phyloP scores from a whole-genome alignment of 192 early-diverging fungal genomes.

The Rhizoclosmatium globosum region DNA sequence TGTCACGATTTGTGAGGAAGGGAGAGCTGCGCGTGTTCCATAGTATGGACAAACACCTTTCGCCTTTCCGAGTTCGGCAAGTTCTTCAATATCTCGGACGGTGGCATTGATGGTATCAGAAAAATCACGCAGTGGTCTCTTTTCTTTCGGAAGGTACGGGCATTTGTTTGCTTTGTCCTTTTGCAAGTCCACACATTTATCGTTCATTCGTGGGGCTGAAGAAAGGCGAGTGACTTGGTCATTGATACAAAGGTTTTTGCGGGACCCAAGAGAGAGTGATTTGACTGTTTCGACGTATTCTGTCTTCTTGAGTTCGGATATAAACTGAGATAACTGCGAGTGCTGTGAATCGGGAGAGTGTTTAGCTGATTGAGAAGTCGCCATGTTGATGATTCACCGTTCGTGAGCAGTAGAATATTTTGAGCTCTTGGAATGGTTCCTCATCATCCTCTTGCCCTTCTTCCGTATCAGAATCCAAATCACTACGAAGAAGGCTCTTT shows the following conservation, averaged over 20 bases:
- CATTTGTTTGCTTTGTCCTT: constrained; percentile 61
- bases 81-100: constrained; percentile 85
- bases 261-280: constrained; percentile 79
- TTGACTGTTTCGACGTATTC: constrained; percentile 65
- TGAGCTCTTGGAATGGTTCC: constrained; percentile 64
- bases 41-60: constrained; percentile 83
- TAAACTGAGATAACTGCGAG: constrained; percentile 91
- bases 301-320: constrained; percentile 86
- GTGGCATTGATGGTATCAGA: constrained; percentile 44
- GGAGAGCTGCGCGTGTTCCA: constrained; percentile 68
- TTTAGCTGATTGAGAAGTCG: background rate
- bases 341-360: constrained; percentile 60
- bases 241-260: constrained; percentile 87
- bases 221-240: constrained; percentile 64
- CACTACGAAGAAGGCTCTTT: background rate
- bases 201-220: constrained; percentile 69
- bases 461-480: constrained; percentile 14
- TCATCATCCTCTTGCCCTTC: constrained; percentile 37
- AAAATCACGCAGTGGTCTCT: constrained; percentile 64
- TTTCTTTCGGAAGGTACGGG: constrained; percentile 55
- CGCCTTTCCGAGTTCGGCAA: constrained; percentile 69
- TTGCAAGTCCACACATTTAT: constrained; percentile 86
- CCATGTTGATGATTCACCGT: constrained; percentile 41
- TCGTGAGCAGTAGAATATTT: constrained; percentile 52
- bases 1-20: constrained; percentile 73